These are phyloP conservation scores for Sporothrix pallida DNA, from an alignment of 2,329 filamentous ascomycete species.

Conservation along the genomic window DNA sequence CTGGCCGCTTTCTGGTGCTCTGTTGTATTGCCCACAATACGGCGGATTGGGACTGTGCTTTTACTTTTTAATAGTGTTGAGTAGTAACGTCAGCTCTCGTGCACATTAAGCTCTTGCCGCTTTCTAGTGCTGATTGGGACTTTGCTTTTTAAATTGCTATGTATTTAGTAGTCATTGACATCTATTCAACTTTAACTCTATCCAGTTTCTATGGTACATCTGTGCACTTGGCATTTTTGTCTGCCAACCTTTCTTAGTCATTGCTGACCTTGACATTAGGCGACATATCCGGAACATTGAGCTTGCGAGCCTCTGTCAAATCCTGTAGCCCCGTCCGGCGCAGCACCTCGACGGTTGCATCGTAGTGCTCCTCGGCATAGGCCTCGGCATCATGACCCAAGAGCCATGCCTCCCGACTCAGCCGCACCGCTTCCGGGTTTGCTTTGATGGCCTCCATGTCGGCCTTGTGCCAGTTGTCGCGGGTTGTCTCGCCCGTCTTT, in stretches of 20 bases:
- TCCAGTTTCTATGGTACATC: too few relatives aligned
- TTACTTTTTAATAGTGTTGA: too few relatives aligned
- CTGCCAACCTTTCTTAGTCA: not conserved
- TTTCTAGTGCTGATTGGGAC: too few relatives aligned
- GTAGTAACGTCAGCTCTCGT: too few relatives aligned
- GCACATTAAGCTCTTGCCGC: too few relatives aligned
- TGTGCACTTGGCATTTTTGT: too few relatives aligned
- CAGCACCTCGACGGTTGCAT: slow-evolving; percentile 34
- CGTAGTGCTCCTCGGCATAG: slow-evolving; percentile 43
- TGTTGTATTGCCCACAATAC: too few relatives aligned
- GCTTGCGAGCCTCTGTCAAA: slow-evolving; percentile 32
- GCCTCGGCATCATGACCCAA: slow-evolving; percentile 44
- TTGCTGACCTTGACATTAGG: slow-evolving; percentile 16
- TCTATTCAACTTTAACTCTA: too few relatives aligned
- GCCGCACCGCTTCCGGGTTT: slow-evolving; percentile 42
- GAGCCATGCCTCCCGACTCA: slow-evolving; percentile 43
- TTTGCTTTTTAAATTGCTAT: too few relatives aligned
- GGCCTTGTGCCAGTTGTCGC: slow-evolving; percentile 45
- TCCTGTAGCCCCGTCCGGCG: slow-evolving; percentile 34
- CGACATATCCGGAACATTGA: slow-evolving; percentile 33
- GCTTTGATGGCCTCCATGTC: slow-evolving; percentile 42
- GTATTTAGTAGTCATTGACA: too few relatives aligned
- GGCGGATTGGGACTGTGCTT: too few relatives aligned
- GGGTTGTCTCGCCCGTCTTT: slow-evolving; percentile 44
- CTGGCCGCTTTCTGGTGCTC: too few relatives aligned